phyloP scores from a whole-genome alignment of 306 rosid genomes.

The Fragaria ananassa region DNA sequence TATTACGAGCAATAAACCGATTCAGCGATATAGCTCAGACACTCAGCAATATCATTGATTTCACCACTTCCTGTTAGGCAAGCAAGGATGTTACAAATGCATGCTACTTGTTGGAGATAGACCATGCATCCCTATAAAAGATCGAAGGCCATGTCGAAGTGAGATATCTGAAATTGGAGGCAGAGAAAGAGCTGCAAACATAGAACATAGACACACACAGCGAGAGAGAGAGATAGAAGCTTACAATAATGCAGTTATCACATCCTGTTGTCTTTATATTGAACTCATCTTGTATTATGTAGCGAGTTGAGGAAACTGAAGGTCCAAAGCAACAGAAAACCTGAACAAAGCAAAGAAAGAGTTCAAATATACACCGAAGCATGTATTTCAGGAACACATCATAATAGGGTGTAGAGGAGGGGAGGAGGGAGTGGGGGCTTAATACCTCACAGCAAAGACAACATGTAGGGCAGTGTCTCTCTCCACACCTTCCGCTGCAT shows the following conservation, averaged over 20 bases:
- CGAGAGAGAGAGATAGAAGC: constrained; percentile 6
- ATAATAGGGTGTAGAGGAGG: neutral
- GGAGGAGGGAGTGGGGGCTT: neutral
- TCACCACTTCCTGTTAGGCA: constrained; percentile 49
- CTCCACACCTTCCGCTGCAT: constrained; percentile 72
- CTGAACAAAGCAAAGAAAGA: constrained; percentile 33
- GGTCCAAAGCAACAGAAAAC: constrained; percentile 61
- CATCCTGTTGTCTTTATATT: constrained; percentile 72
- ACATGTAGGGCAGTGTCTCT: constrained; percentile 52
- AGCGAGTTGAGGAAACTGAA: constrained; percentile 83
- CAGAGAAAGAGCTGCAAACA: neutral
- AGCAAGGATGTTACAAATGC: constrained; percentile 64
- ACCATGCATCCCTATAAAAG: constrained; percentile 48
- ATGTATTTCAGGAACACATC: neutral
- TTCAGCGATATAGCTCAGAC: constrained; percentile 49
- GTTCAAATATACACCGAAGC: neutral
- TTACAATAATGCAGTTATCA: constrained; percentile 66
- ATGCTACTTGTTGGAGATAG: constrained; percentile 49
- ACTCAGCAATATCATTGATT: constrained; percentile 46
- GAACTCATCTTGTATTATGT: constrained; percentile 75
- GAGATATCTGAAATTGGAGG: neutral
- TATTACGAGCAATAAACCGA: constrained; percentile 59
- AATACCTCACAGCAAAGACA: constrained; percentile 69
- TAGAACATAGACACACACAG: neutral
- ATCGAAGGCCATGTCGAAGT: neutral